Percentiles rank a stretch among this genome's conserved stretches.
Conservation (phyloP, 2,329 filamentous ascomycete species). For the Dactylella cylindrospora region DNA sequence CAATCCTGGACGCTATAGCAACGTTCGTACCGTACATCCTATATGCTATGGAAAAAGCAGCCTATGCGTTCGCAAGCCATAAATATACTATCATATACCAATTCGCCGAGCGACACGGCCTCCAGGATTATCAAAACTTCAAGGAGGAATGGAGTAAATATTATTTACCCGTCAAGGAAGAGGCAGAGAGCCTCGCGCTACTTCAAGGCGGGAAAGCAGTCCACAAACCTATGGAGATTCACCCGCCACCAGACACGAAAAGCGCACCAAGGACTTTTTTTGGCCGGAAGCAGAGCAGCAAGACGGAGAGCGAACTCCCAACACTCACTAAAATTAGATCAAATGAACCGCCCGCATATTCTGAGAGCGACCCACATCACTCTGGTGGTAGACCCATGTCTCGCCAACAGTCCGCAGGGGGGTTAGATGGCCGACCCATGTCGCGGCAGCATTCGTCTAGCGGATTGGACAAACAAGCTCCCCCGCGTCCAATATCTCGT, state of each 20-base stretch:
- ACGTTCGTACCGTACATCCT: constrained; percentile 67
- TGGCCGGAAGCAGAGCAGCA: constrained; percentile 15
- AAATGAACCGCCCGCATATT: constrained; percentile 14
- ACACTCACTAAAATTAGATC: constrained; percentile 1
- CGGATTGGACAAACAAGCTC: constrained; percentile 16
- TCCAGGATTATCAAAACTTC: constrained; percentile 16
- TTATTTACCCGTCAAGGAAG: constrained; percentile 35
- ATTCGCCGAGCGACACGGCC: constrained; percentile 27
- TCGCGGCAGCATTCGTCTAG: constrained; percentile 19
- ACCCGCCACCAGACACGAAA: neutral
- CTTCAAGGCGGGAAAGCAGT: constrained; percentile 31
- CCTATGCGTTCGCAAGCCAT: constrained; percentile 21
- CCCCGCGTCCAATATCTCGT: constrained; percentile 20
- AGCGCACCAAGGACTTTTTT: neutral
- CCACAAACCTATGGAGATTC: constrained; percentile 30
- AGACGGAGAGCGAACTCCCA: constrained; percentile 8
- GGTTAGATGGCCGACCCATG: constrained; percentile 14
- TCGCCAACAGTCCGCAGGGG: constrained; percentile 11
- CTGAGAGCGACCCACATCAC: neutral
- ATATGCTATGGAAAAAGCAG: constrained; percentile 60
- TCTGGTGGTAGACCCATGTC: constrained; percentile 17
- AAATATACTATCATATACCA: constrained; percentile 30
- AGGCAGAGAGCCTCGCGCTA: constrained; percentile 27
- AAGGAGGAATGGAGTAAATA: constrained; percentile 32
- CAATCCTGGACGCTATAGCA: constrained; percentile 62